Evolutionary conservation across 208 protist species (phyloP).

Genomic region (Wallacemonas rigidus): DNA sequence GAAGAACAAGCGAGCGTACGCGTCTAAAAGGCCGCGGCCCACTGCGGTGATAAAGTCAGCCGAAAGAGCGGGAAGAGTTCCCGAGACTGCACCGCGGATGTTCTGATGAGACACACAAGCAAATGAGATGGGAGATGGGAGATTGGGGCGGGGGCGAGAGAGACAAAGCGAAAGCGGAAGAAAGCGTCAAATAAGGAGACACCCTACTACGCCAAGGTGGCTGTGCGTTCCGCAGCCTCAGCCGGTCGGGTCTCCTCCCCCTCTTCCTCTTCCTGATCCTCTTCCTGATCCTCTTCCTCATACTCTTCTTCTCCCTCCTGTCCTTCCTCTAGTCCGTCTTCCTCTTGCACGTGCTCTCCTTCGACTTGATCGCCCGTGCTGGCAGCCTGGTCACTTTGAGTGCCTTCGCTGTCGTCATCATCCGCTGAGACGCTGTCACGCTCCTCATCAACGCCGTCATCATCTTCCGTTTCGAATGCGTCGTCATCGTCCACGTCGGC

Average conservation of each 20-base stretch:
- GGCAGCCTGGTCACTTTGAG: background rate
- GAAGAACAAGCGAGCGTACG: slow-evolving; percentile 8
- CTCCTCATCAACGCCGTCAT: slow-evolving; percentile 5
- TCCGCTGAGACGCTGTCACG: background rate
- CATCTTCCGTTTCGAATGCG: slow-evolving; percentile 12
- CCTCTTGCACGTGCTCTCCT: background rate
- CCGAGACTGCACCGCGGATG: too few species aligned
- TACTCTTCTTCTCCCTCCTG: slow-evolving; percentile 19
- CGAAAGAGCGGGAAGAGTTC: background rate
- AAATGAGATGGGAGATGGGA: too few species aligned
- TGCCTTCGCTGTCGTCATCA: background rate
- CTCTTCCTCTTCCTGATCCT: slow-evolving; percentile 16
- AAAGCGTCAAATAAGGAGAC: too few species aligned
- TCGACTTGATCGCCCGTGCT: background rate
- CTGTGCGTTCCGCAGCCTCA: background rate
- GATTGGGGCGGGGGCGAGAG: too few species aligned
- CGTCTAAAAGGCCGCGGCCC: background rate
- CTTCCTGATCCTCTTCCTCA: slow-evolving; percentile 17
- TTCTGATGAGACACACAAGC: too few species aligned
- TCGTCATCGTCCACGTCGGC: slow-evolving; percentile 24
- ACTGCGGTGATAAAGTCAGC: too few species aligned
- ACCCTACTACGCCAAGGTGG: background rate
- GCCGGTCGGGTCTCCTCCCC: background rate
- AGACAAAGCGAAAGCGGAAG: too few species aligned
- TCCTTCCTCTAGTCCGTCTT: slow-evolving; percentile 10